phyloP scores from a whole-genome alignment of 2,329 filamentous ascomycete species.

The Aspergillus texensis region DNA sequence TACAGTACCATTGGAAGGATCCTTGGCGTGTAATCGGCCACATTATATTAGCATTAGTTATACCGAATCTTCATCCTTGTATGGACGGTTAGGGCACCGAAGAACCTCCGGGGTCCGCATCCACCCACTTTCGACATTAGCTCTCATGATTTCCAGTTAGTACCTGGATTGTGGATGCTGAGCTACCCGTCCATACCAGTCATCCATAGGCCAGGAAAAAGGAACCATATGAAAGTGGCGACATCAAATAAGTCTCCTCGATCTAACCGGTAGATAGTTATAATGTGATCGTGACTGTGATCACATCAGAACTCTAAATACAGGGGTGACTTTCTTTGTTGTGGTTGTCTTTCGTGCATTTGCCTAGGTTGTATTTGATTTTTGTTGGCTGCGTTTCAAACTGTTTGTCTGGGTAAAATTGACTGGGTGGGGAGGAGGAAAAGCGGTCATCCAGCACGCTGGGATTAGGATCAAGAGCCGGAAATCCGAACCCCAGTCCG shows the following conservation, averaged over 20 bases:
- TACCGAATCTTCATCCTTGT: not conserved
- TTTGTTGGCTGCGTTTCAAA: not conserved
- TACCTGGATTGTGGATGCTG: not conserved
- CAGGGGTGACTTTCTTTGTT: not conserved
- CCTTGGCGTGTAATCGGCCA: not conserved
- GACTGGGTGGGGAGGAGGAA: not conserved
- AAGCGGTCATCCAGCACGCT: not conserved
- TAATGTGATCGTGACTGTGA: not conserved
- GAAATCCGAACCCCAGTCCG: constrained; percentile 1
- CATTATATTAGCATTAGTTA: not conserved
- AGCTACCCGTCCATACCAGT: not conserved
- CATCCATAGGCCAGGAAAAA: not conserved
- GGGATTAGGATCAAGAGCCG: not conserved
- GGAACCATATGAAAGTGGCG: not conserved
- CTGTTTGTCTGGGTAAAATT: not conserved
- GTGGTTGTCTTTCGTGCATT: not conserved
- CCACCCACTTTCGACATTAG: not conserved
- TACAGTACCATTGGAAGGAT: not conserved
- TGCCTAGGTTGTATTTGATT: not conserved
- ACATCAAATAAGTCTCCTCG: not conserved
- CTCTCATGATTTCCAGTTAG: not conserved
- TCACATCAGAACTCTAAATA: constrained; percentile 1
- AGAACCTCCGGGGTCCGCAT: not conserved
- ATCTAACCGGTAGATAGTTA: not conserved
- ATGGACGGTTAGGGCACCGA: not conserved